phyloP scores from a whole-genome alignment of 139 green algal genomes.

The Pseudopediastrum boryanum region DNA sequence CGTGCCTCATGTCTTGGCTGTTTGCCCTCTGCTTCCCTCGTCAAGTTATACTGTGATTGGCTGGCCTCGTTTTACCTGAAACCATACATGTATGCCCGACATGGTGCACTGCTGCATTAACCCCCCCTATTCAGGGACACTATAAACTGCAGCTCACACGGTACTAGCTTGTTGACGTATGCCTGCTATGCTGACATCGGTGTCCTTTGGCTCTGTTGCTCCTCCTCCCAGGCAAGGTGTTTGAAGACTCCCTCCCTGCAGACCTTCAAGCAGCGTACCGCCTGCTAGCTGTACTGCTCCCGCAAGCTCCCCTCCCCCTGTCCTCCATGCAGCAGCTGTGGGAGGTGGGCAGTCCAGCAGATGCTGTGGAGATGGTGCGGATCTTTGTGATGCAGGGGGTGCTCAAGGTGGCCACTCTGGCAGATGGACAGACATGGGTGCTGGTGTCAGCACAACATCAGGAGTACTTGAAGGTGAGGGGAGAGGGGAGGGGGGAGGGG shows the following conservation, averaged over 20 bases:
- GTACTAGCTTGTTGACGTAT: background rate
- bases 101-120: background rate
- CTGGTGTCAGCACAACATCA: slow-evolving; percentile 48
- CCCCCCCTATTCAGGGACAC: background rate
- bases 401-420: slow-evolving; percentile 44
- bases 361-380: slow-evolving; percentile 39
- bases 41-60: background rate
- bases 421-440: slow-evolving; percentile 56
- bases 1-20: too few species aligned
- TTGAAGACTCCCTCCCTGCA: slow-evolving; percentile 28
- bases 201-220: background rate
- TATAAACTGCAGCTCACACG: background rate
- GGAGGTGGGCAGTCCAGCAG: slow-evolving; percentile 24
- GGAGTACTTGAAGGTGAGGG: slow-evolving; percentile 25
- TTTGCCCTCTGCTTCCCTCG: too few species aligned
- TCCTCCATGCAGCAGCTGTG: slow-evolving; percentile 68
- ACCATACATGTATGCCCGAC: background rate
- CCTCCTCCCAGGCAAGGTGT: slow-evolving; percentile 8
- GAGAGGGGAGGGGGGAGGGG: too few species aligned
- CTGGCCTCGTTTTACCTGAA: background rate
- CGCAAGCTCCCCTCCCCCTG: slow-evolving; percentile 63
- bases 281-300: slow-evolving; percentile 60
- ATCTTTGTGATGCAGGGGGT: slow-evolving; percentile 41
- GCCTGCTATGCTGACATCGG: background rate
- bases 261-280: slow-evolving; percentile 42